phyloP scores from a whole-genome alignment of 2,329 filamentous ascomycete species.

The Blastomyces parvus region DNA sequence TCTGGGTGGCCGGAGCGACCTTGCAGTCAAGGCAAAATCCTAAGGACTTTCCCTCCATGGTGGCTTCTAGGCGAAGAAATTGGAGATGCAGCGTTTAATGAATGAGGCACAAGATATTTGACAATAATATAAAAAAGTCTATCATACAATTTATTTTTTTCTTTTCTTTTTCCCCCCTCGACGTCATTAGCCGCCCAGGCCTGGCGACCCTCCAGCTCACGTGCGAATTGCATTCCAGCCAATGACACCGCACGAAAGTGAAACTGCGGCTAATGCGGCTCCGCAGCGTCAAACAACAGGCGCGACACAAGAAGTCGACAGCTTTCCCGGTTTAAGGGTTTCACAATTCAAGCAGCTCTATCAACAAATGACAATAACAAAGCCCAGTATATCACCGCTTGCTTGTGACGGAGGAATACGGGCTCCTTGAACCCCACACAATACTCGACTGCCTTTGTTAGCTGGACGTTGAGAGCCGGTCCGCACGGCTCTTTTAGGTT shows the following conservation, averaged over 20 bases:
- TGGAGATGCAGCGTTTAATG: neutral
- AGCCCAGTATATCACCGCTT: neutral
- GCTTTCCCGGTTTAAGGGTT: slow-evolving; percentile 1
- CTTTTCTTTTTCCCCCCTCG: neutral
- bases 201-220: neutral
- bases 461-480: slow-evolving; percentile 1
- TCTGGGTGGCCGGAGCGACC: slow-evolving; percentile 8
- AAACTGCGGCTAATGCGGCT: slow-evolving; percentile 2
- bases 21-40: slow-evolving; percentile 23
- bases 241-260: neutral
- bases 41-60: slow-evolving; percentile 7
- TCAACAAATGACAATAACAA: slow-evolving; percentile 1
- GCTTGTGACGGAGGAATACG: neutral
- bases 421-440: neutral
- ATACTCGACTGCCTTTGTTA: neutral
- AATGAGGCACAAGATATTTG: too few relatives aligned
- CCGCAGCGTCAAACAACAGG: neutral
- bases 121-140: neutral
- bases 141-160: neutral
- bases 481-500: slow-evolving; percentile 13
- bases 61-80: neutral
- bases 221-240: neutral
- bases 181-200: neutral
- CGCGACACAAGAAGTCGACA: neutral
- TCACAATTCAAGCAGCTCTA: neutral